These are phyloP conservation scores for Porosira glacialis DNA, from an alignment of 352 stramenopile genomes.

Conservation along the genomic window DNA sequence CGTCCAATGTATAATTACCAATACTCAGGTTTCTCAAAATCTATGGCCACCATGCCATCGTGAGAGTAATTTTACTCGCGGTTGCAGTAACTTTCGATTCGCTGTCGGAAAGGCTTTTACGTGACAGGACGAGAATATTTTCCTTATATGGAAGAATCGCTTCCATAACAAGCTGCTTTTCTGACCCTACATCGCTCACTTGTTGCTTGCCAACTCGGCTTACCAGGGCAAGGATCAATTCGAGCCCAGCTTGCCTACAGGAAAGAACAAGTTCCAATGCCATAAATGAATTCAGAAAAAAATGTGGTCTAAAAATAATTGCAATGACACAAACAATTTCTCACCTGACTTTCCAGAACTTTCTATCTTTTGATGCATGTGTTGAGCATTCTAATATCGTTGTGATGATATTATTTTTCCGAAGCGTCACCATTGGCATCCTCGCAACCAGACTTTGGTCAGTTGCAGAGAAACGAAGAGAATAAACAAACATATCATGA, in stretches of 20 bases:
- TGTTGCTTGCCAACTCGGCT: slow-evolving; percentile 47
- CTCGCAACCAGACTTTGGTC: slow-evolving; percentile 49
- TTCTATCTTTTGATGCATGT: slow-evolving; percentile 65
- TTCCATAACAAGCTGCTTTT: slow-evolving; percentile 65
- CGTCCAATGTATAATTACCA: too few relatives aligned
- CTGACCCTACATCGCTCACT: slow-evolving; percentile 20
- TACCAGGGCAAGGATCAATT: slow-evolving; percentile 63
- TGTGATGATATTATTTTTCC: slow-evolving; percentile 42
- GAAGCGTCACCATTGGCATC: slow-evolving; percentile 35
- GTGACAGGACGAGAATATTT: slow-evolving; percentile 53
- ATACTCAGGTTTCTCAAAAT: too few relatives aligned
- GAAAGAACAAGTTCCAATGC: slow-evolving; percentile 6
- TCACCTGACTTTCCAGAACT: slow-evolving; percentile 77
- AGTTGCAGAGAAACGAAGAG: too few relatives aligned
- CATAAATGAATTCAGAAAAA: background rate
- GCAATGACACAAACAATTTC: background rate
- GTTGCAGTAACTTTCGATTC: slow-evolving; percentile 68
- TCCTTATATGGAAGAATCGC: slow-evolving; percentile 74
- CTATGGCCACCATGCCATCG: slow-evolving; percentile 74
- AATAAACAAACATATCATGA: too few relatives aligned
- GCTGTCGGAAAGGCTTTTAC: slow-evolving; percentile 56
- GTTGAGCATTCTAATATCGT: slow-evolving; percentile 46
- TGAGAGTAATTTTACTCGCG: slow-evolving; percentile 56
- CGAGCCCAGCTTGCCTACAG: slow-evolving; percentile 48
- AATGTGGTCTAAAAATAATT: background rate